Base-by-base conservation (phyloP, 805 yeast genomes). In the Yarrowia sp. region DNA sequence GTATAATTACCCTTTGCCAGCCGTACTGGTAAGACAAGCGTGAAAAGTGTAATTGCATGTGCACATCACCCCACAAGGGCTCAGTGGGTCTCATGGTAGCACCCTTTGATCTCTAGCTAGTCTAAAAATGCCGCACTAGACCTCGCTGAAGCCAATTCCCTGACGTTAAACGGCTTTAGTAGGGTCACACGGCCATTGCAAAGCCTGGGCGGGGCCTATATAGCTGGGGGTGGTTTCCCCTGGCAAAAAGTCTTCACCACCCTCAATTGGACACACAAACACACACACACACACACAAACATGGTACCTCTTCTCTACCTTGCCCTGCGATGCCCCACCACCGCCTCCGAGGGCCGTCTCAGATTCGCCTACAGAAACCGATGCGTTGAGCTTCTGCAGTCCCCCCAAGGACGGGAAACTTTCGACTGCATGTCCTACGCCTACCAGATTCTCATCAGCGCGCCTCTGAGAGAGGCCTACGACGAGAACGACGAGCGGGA, bases 221-320 rank as follows among this genome's bases (percentile, higher is more conserved):
- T 44, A 44, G 27, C 16, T 7, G 13, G 49, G 10, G 49, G 13
- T 8, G 19, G 2, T 4, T 4, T 38, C 7, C 46, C 29, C 18
- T n/a, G 25, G 18, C 6, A 9, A 6, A 12, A 42, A 16, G 16
- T 16, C 21, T 25, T 25, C 32, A n/a, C 8, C 47, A 42, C 5
- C 19, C 29, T 39, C 29, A 39, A 22, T 39, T 39, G 44, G 13
- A 31, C 19, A 21, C 31, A 19, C 55, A 29, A 19, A 29, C 21
- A 44, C 51, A 5, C n/a, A 31, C 32, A 46, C 36, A 27, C 31
- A 21, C 14, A 16, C 7, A 38, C 18, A 25, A 27, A 33, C 18
- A 47, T 47, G 55, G 38, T 47, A 19, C 55, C 55, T 31, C 38
- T 47, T 31, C 55, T 47, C n/a, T 47, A 47, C 55, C 55, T 47